Conservation (phyloP, 73 alveolate species). For the Paramecium pentaurelia region DNA sequence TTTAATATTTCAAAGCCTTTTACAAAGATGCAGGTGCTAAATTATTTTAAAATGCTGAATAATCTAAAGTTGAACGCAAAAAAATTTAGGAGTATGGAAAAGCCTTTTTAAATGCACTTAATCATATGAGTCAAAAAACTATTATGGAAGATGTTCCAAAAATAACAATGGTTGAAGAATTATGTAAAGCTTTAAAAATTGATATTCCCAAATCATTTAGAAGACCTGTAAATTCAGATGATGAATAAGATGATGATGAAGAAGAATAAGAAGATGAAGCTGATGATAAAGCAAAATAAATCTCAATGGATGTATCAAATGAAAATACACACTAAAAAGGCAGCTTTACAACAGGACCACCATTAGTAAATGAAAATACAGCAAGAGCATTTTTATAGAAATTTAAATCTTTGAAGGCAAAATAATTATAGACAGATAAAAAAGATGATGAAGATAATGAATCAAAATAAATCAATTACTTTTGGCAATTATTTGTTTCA, state of each 20-base stretch:
- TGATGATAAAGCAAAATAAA: background rate
- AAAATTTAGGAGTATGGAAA: conserved; percentile 16
- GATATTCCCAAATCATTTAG: background rate
- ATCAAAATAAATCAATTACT: background rate
- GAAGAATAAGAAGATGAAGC: background rate
- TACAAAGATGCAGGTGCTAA: conserved; percentile 15
- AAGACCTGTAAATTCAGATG: background rate
- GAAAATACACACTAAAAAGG: background rate
- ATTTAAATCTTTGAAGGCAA: background rate
- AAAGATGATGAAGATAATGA: background rate
- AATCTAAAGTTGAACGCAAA: background rate
- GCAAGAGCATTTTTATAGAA: conserved; percentile 5
- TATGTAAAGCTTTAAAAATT: background rate
- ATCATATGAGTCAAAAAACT: background rate
- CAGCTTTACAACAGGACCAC: background rate
- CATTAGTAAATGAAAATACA: conserved; percentile 22
- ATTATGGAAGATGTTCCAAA: background rate
- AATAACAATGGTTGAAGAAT: background rate
- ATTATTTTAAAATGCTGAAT: background rate
- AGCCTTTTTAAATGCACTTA: background rate
- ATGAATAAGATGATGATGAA: background rate
- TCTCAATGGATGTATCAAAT: background rate
- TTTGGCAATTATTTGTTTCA: background rate
- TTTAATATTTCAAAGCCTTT: background rate
- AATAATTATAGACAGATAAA: background rate